phyloP scores from a whole-genome alignment of 2,329 filamentous ascomycete genomes.

The Penicillium griseofulvum region DNA sequence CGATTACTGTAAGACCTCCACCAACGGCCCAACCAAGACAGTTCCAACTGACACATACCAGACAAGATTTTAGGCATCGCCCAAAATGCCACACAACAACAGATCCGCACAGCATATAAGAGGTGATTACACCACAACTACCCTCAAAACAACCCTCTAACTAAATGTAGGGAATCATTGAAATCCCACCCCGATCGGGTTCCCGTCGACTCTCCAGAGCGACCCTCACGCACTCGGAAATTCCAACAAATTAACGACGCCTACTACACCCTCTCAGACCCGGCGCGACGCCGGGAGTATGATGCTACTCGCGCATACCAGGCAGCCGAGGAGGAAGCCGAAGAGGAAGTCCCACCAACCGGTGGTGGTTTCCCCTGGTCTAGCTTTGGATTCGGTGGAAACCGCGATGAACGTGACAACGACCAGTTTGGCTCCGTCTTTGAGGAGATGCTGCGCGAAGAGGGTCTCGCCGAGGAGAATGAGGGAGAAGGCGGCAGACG shows the following conservation, averaged over 20 bases:
- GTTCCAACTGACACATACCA: slow-evolving; percentile 33
- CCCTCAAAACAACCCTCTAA: slow-evolving; percentile 7
- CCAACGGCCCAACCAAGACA: slow-evolving; percentile 1
- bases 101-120: slow-evolving; percentile 94
- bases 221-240: slow-evolving; percentile 73
- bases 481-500: slow-evolving; percentile 48
- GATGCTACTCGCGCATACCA: slow-evolving; percentile 64
- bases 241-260: slow-evolving; percentile 93
- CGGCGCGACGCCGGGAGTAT: slow-evolving; percentile 74
- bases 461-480: slow-evolving; percentile 74
- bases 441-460: slow-evolving; percentile 84
- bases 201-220: slow-evolving; percentile 76
- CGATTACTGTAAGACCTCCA: slow-evolving; percentile 42
- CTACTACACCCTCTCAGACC: slow-evolving; percentile 86
- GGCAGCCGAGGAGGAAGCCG: slow-evolving; percentile 44
- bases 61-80: slow-evolving; percentile 72
- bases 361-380: slow-evolving; percentile 72
- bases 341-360: slow-evolving; percentile 51
- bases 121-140: slow-evolving; percentile 52
- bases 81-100: slow-evolving; percentile 71
- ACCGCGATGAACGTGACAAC: slow-evolving; percentile 47
- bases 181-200: slow-evolving; percentile 95
- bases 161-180: slow-evolving; percentile 66
- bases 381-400: slow-evolving; percentile 58
- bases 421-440: slow-evolving; percentile 87